Evolutionary conservation across 495 filamentous ascomycete species (phyloP).

Genomic region (Lepraria neglecta): DNA sequence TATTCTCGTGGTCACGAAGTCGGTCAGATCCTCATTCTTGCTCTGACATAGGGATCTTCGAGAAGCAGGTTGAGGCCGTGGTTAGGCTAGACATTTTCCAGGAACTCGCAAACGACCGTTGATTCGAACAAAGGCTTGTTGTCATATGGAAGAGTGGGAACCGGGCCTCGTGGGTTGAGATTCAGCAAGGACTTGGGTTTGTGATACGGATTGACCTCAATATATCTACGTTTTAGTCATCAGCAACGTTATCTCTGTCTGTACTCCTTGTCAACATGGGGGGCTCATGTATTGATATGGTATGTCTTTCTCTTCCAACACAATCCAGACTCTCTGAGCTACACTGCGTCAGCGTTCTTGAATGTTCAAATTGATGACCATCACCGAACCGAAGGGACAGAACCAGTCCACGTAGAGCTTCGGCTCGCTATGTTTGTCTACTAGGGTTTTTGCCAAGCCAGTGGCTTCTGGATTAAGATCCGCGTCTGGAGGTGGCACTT

Average conservation of each 20-base stretch:
- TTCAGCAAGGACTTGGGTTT: conserved; percentile 56
- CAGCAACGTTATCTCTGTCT: background rate
- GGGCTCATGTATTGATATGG: conserved; percentile 45
- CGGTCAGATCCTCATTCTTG: conserved; percentile 59
- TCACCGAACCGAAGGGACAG: conserved; percentile 40
- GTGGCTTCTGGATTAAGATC: conserved; percentile 49
- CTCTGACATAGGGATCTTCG: conserved; percentile 49
- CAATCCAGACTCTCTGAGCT: conserved; percentile 61
- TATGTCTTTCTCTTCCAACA: conserved; percentile 62
- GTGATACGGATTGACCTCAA: conserved; percentile 67
- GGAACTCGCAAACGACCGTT: conserved; percentile 60
- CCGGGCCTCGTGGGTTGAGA: conserved; percentile 62
- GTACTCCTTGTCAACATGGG: too few relatives aligned
- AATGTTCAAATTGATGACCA: background rate
- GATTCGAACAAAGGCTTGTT: conserved; percentile 60
- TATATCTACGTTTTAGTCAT: conserved; percentile 35
- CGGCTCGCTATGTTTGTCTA: conserved; percentile 45
- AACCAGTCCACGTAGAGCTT: conserved; percentile 63
- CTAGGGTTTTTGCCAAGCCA: conserved; percentile 43
- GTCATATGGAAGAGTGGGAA: conserved; percentile 55
- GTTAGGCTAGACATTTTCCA: conserved; percentile 58
- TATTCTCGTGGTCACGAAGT: conserved; percentile 57
- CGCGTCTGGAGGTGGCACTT: conserved; percentile 33
- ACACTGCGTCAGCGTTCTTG: background rate
- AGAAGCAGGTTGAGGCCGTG: conserved; percentile 47